phyloP scores from a whole-genome alignment of 202 grass and related monocot genomes.

The Eragrostis tef region DNA sequence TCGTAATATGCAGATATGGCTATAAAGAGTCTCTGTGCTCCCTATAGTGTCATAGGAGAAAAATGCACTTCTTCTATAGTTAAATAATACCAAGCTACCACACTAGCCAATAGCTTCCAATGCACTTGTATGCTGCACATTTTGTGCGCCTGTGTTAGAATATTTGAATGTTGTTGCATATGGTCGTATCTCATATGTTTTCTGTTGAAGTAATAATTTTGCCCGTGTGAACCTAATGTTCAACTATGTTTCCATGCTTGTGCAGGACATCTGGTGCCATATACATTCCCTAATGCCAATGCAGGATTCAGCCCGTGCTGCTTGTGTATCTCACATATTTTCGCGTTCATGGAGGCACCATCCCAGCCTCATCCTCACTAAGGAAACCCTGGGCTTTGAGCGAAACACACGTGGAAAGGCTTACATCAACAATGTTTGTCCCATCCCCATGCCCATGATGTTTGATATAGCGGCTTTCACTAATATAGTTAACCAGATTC shows the following conservation, averaged over 20 bases:
- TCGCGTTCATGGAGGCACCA: slow-evolving; percentile 1
- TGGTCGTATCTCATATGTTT: neutral
- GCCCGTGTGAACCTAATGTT: too few species aligned
- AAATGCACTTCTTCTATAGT: too few species aligned
- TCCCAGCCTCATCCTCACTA: slow-evolving; percentile 8
- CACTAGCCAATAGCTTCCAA: too few species aligned
- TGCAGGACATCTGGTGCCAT: slow-evolving; percentile 15
- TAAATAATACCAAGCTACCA: too few species aligned
- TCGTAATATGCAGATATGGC: too few species aligned
- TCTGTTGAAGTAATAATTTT: neutral
- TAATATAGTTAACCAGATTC: neutral
- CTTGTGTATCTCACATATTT: slow-evolving; percentile 2
- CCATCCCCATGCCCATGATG: too few species aligned
- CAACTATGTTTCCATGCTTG: neutral
- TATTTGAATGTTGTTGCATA: neutral
- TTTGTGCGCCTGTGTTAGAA: too few species aligned
- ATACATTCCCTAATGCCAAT: slow-evolving; percentile 22
- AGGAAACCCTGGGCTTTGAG: neutral
- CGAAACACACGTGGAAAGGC: neutral
- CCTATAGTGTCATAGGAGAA: too few species aligned
- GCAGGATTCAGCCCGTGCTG: slow-evolving; percentile 12
- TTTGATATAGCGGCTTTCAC: neutral
- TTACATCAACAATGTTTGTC: too few species aligned
- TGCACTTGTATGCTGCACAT: too few species aligned
- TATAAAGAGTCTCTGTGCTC: too few species aligned